Conservation (phyloP, 345 rosid species). For the Diplotaxis tenuifolia region DNA sequence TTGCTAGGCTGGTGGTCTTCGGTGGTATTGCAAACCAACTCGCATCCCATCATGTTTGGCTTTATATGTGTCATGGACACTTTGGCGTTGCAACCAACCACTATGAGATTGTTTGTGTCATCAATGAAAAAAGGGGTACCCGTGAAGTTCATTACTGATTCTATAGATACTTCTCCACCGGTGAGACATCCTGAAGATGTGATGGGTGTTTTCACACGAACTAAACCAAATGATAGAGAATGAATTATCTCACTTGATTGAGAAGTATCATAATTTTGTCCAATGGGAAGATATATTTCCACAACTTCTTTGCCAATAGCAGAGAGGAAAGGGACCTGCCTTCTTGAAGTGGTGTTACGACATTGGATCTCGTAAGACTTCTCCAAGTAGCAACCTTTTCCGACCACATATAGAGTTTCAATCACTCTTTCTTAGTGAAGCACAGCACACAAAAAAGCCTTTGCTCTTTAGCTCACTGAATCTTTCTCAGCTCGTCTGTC, state of each 20-base stretch:
- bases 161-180: not conserved
- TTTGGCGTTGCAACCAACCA: conserved; percentile 38
- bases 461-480: too few relatives aligned
- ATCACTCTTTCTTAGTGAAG: too few relatives aligned
- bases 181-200: not conserved
- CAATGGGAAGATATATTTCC: not conserved
- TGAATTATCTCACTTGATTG: conserved; percentile 10
- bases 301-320: not conserved
- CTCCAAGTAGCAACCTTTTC: not conserved
- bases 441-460: too few relatives aligned
- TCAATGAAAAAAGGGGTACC: conserved; percentile 16
- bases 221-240: not conserved
- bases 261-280: not conserved
- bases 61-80: not conserved
- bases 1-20: not conserved
- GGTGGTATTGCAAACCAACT: conserved; percentile 28
- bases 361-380: not conserved
- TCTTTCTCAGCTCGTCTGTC: too few relatives aligned
- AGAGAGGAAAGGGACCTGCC: not conserved
- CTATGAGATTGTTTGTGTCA: conserved; percentile 25
- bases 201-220: not conserved
- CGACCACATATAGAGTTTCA: too few relatives aligned
- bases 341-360: not conserved
- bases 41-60: conserved; percentile 31
- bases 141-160: conserved; percentile 3